Conservation (phyloP, 1,284 basidiomycete genomes). For the Abortiporus biennis region DNA sequence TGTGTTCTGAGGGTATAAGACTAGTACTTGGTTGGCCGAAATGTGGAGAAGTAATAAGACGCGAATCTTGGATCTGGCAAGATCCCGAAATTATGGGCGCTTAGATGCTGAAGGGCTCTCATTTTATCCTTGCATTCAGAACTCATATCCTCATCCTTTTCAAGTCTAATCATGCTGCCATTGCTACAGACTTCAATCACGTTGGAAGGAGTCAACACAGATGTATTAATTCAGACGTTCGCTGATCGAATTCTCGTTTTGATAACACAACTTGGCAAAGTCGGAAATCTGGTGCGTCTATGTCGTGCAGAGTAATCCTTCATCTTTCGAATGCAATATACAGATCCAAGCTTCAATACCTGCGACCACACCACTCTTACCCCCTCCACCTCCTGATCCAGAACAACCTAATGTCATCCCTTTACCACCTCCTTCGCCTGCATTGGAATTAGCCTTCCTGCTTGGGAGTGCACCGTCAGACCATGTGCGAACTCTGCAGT, state of each 20-base stretch:
- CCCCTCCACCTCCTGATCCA: constrained; percentile 31
- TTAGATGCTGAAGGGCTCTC: too few species aligned
- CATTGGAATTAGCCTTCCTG: constrained; percentile 69
- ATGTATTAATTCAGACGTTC: constrained; percentile 73
- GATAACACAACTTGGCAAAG: constrained; percentile 83
- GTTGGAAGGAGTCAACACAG: constrained; percentile 58
- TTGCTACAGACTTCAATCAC: constrained; percentile 28
- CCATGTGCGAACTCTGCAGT: constrained; percentile 66
- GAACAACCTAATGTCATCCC: constrained; percentile 27
- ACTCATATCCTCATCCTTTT: too few species aligned
- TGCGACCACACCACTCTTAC: constrained; percentile 52
- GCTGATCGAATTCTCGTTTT: constrained; percentile 77
- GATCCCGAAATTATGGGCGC: too few species aligned
- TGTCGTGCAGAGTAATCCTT: constrained; percentile 7
- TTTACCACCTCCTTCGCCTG: constrained; percentile 67
- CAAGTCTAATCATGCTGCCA: constrained; percentile 19
- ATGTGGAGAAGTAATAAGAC: too few species aligned
- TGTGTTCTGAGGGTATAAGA: too few species aligned
- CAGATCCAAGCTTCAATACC: constrained; percentile 84
- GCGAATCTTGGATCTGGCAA: too few species aligned
- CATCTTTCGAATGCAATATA: too few species aligned
- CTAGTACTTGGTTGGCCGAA: too few species aligned
- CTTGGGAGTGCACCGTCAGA: constrained; percentile 67
- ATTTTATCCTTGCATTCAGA: too few species aligned
- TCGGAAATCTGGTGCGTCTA: constrained; percentile 70